These are phyloP conservation scores for Wickerhamomyces bisporus DNA, from an alignment of 805 yeast species.

Conservation along the genomic window DNA sequence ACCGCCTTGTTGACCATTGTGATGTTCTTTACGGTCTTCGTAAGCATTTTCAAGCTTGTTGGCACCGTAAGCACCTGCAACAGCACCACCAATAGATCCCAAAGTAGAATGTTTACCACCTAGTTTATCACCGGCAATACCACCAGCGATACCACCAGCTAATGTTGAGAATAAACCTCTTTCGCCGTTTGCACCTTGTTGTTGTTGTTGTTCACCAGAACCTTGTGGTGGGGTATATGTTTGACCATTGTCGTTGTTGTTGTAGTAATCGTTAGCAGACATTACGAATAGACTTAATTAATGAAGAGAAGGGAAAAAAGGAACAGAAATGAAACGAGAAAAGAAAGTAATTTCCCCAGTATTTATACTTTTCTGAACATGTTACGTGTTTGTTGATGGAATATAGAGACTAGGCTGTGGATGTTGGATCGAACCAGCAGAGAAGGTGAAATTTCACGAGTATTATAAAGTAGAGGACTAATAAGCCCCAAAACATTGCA, in stretches of 20 bases:
- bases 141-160: constrained; percentile 51
- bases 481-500: no score
- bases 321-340: background rate
- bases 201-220: constrained; percentile 13
- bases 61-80: constrained; percentile 51
- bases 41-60: constrained; percentile 41
- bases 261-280: constrained; percentile 57
- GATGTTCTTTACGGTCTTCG: constrained; percentile 25
- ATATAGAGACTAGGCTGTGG: no score
- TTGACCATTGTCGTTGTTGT: constrained; percentile 37
- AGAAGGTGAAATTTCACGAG: no score
- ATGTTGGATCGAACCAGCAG: no score
- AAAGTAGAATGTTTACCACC: constrained; percentile 32
- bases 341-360: no score
- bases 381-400: no score
- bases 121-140: constrained; percentile 42
- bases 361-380: no score
- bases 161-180: constrained; percentile 41
- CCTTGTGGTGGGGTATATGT: constrained; percentile 23
- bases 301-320: no score
- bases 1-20: constrained; percentile 7
- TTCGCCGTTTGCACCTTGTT: constrained; percentile 22
- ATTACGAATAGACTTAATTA: constrained; percentile 21
- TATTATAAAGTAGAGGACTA: no score
- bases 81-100: constrained; percentile 47